Percentiles rank a stretch among this genome's conserved stretches.
phyloP scores from a whole-genome alignment of 805 yeast genomes.

The Yarrowia hollandica region DNA sequence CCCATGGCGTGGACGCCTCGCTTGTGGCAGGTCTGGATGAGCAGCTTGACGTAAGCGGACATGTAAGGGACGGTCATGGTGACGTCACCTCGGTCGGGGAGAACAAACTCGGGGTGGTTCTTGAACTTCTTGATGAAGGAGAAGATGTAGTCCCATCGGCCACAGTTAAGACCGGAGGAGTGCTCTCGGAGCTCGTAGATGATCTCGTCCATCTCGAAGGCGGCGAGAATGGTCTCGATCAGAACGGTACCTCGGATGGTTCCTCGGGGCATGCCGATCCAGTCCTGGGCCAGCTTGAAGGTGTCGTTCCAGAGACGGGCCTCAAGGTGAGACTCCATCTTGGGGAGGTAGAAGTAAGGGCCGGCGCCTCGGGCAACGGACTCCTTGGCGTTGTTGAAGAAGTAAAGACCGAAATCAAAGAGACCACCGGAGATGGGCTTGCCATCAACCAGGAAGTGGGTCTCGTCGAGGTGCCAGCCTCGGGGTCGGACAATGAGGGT shows the following conservation, averaged over 20 bases:
- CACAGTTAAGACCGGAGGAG: slow-evolving; percentile 72
- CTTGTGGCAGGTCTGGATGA: slow-evolving; percentile 67
- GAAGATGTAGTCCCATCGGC: slow-evolving; percentile 77
- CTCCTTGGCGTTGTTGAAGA: slow-evolving; percentile 67
- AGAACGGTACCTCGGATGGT: slow-evolving; percentile 70
- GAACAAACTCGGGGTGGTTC: slow-evolving; percentile 58
- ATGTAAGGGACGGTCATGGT: slow-evolving; percentile 70
- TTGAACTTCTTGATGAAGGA: slow-evolving; percentile 66
- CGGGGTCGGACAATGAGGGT: slow-evolving; percentile 56
- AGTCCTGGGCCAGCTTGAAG: slow-evolving; percentile 64
- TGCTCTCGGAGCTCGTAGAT: slow-evolving; percentile 71
- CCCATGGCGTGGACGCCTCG: slow-evolving; percentile 78
- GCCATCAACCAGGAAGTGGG: slow-evolving; percentile 65
- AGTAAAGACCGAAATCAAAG: slow-evolving; percentile 69
- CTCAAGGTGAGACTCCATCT: slow-evolving; percentile 75
- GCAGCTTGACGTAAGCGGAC: slow-evolving; percentile 62
- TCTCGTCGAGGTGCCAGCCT: slow-evolving; percentile 74
- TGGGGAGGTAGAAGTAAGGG: slow-evolving; percentile 72
- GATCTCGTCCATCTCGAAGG: slow-evolving; percentile 77
- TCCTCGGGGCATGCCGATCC: slow-evolving; percentile 62
- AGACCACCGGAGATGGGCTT: slow-evolving; percentile 65
- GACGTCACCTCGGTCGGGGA: slow-evolving; percentile 70
- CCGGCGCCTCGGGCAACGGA: slow-evolving; percentile 58
- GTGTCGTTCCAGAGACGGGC: slow-evolving; percentile 76
- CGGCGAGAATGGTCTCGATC: slow-evolving; percentile 71